These are phyloP conservation scores for Claviceps cyperi DNA, from an alignment of 2,329 filamentous ascomycete species.

Conservation along the genomic window DNA sequence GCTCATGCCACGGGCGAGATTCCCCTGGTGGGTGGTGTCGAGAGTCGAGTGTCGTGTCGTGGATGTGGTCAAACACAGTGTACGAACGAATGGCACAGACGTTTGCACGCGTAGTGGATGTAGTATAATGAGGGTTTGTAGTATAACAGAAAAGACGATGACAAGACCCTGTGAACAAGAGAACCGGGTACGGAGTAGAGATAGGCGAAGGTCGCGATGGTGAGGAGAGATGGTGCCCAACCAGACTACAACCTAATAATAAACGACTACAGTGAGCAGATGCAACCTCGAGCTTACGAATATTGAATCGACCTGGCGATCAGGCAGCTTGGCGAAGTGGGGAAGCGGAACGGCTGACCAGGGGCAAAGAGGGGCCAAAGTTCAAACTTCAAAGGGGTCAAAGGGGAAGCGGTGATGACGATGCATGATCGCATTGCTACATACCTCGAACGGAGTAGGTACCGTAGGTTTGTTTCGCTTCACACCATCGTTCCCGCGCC, in stretches of 20 bases:
- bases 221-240: not conserved
- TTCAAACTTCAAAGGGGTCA: not conserved
- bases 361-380: not conserved
- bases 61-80: too few relatives aligned
- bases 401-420: not conserved
- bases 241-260: not conserved
- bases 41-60: too few relatives aligned
- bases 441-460: too few relatives aligned
- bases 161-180: too few relatives aligned
- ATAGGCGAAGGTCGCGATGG: not conserved
- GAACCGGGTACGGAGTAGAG: not conserved
- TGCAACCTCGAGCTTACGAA: not conserved
- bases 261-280: not conserved
- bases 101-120: too few relatives aligned
- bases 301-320: conserved; percentile 1
- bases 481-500: too few relatives aligned
- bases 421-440: too few relatives aligned
- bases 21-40: too few relatives aligned
- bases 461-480: too few relatives aligned
- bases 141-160: too few relatives aligned
- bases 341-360: not conserved
- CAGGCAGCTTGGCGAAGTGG: conserved; percentile 1
- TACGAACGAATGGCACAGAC: too few relatives aligned
- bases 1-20: not conserved
- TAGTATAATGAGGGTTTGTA: too few relatives aligned